Evolutionary conservation across 2,329 filamentous ascomycete species (phyloP).

Genomic region (Sclerotinia subarctica): DNA sequence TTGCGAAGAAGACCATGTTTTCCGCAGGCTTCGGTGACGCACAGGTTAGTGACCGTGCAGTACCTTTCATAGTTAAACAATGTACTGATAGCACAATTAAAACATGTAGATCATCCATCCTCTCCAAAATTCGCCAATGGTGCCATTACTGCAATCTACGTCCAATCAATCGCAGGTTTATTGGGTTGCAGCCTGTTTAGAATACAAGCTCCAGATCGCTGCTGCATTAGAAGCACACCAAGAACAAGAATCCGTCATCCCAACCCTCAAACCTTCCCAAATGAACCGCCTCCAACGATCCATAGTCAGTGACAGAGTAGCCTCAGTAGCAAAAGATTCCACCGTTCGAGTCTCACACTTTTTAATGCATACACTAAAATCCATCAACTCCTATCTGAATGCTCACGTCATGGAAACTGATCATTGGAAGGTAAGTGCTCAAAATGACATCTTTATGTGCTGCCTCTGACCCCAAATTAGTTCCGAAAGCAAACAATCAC

Average conservation of each 20-base stretch:
- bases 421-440: conserved; percentile 35
- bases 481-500: conserved; percentile 41
- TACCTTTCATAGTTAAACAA: conserved; percentile 29
- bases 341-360: conserved; percentile 55
- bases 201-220: conserved; percentile 48
- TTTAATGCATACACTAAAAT: conserved; percentile 44
- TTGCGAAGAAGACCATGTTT: conserved; percentile 30
- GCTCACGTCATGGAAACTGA: conserved; percentile 32
- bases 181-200: conserved; percentile 54
- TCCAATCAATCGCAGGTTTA: conserved; percentile 38
- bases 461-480: conserved; percentile 20
- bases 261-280: conserved; percentile 48
- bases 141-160: conserved; percentile 45
- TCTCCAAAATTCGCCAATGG: conserved; percentile 55
- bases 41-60: conserved; percentile 44
- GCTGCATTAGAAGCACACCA: conserved; percentile 44
- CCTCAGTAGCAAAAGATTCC: conserved; percentile 58
- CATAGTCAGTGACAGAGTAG: conserved; percentile 51
- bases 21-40: conserved; percentile 40
- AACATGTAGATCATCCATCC: conserved; percentile 53
- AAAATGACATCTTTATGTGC: not conserved
- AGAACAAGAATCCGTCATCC: conserved; percentile 42
- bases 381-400: conserved; percentile 46
- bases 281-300: conserved; percentile 62
- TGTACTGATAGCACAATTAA: conserved; percentile 39